Base-by-base conservation (phyloP, 345 rosid species). In the Clausena lansium region DNA sequence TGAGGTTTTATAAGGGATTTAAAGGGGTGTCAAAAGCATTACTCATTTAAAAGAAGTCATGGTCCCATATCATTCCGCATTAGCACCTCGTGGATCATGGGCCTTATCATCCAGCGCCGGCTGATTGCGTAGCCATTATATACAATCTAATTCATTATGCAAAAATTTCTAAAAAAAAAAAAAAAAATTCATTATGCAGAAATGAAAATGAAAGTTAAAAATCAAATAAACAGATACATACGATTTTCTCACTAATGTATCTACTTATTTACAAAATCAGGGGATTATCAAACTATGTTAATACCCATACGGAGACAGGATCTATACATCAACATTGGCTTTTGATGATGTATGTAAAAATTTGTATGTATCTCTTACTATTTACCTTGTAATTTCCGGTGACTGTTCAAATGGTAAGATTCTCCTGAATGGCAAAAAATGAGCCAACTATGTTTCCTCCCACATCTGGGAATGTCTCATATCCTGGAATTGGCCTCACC, bases 391-490 rank as follows among this genome's bases (percentile, higher is more conserved):
- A 22, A 27, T 7, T 13, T 63, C 6, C 19, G 1, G 22, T 15
- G 13, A 0, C 7, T 54, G 33, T 15, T 91, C 83, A 95, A 71
- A 93, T 92, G 70, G 99, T 95, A 36, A 95, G 88, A 77, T 95
- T 95, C 84, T 92, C 99, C 71, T 88, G 99, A 62, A 95, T 89
- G 73, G 82, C 93, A 22, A 88, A 74, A 76, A 93, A 95, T 22
- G 99, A 93, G 17, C 99, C 99, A 2, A 78, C 78, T 45, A 95
- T 90, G 81, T 84, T 89, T 28, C 99, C 99, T 36, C 98, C 99
- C 0, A 90, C 93, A 57, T 95, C 99, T 0, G 96, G 98, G 88
- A 95, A 95, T 71, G 79, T 88, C 86, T 90, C 94, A 11, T 84
- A 76, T 28, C 91, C 90, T 0, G 90, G 86, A 67, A 91, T 86